Conservation (phyloP, 371 early-diverging fungal species). For the Mycotypha africana region DNA sequence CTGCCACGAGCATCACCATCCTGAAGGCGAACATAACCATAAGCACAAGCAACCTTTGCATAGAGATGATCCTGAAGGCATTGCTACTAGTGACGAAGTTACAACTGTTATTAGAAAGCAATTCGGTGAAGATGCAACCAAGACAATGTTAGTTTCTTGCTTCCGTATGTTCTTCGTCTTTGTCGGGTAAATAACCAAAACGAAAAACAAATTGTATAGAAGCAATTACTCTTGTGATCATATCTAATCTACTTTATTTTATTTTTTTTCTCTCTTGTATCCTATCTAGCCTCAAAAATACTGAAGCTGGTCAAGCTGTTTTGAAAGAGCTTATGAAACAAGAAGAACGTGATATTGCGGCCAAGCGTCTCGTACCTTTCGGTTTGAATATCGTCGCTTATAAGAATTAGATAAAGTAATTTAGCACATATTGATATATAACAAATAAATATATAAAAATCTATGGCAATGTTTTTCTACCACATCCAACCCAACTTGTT, state of each 20-base stretch:
- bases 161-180: constrained; percentile 15
- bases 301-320: constrained; percentile 6
- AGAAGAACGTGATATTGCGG: constrained; percentile 11
- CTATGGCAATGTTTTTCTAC: no score
- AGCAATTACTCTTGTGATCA: no score
- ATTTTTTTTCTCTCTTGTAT: no score
- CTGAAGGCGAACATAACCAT: background rate
- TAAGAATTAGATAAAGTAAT: no score
- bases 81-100: constrained; percentile 3
- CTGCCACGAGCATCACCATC: background rate
- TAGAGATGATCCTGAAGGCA: constrained; percentile 4
- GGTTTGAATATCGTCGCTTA: constrained; percentile 13
- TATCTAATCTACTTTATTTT: no score
- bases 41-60: background rate
- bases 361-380: background rate
- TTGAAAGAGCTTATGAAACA: constrained; percentile 13
- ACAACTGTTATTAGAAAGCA: constrained; percentile 2
- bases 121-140: no score
- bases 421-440: no score
- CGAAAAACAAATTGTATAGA: no score
- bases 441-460: no score
- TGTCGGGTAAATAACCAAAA: constrained; percentile 18
- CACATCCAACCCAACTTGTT: no score
- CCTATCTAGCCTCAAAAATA: constrained; percentile 15
- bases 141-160: constrained; percentile 5